Evolutionary conservation across 305 asterid genomes (phyloP).

Genomic region (Fraxinus paxiana): DNA sequence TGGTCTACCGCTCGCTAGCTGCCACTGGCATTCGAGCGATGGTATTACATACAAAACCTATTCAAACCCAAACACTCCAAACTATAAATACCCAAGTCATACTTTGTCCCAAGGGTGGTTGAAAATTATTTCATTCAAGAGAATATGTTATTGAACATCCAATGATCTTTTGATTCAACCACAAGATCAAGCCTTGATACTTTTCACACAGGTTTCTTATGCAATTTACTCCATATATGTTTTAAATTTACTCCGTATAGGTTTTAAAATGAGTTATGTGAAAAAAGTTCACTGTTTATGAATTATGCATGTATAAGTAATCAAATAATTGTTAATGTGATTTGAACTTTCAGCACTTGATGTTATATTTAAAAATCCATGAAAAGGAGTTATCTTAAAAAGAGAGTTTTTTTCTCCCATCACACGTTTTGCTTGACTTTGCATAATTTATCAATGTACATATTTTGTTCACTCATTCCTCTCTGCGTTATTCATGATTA

Average conservation of each 20-base stretch:
- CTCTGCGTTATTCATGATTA: neutral
- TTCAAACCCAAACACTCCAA: too few species aligned
- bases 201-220: neutral
- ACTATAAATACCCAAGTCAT: too few species aligned
- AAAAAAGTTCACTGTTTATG: neutral
- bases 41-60: too few species aligned
- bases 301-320: neutral
- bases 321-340: neutral
- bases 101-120: too few species aligned
- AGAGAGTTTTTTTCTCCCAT: neutral
- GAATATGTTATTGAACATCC: too few species aligned
- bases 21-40: too few species aligned
- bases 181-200: too few species aligned
- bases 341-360: neutral
- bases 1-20: too few species aligned
- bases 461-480: neutral
- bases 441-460: neutral
- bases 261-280: neutral
- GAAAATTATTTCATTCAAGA: too few species aligned
- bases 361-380: neutral
- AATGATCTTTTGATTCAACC: too few species aligned
- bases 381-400: neutral
- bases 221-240: neutral
- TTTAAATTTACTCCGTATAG: neutral
- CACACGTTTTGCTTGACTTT: neutral